Conservation (phyloP, 257 asterid species). For the Orobanche coerulescens region DNA sequence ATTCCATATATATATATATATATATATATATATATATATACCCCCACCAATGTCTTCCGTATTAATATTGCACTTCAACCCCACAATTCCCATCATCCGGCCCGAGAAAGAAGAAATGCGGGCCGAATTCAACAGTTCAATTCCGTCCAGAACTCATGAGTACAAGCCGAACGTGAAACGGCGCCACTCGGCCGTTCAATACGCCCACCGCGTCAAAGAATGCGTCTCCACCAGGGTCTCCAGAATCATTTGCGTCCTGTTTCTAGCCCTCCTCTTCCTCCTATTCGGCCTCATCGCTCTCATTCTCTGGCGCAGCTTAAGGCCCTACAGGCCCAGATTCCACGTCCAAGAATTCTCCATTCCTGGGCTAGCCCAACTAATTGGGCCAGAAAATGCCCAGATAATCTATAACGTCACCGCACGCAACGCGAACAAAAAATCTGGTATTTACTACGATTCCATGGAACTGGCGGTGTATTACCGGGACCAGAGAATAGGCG, state of each 20-base stretch:
- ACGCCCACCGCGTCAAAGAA: conserved; percentile 58
- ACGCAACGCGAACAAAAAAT: conserved; percentile 45
- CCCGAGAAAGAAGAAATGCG: conserved; percentile 17
- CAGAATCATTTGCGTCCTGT: conserved; percentile 48
- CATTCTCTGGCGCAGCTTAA: conserved; percentile 61
- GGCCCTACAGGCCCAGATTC: conserved; percentile 79
- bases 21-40: background rate
- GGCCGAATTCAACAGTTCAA: conserved; percentile 26
- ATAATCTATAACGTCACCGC: conserved; percentile 49
- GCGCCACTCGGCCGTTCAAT: conserved; percentile 51
- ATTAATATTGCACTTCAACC: background rate
- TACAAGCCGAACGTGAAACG: conserved; percentile 28
- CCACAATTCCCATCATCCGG: background rate
- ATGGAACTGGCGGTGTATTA: conserved; percentile 37
- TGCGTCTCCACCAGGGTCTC: conserved; percentile 52
- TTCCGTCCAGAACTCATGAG: conserved; percentile 15
- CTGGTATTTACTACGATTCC: conserved; percentile 48
- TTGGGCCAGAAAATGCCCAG: conserved; percentile 35
- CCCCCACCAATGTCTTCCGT: background rate
- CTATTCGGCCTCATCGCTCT: conserved; percentile 40
- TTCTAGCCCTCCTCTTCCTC: conserved; percentile 37
- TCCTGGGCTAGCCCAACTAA: conserved; percentile 35
- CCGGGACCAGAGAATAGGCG: conserved; percentile 38
- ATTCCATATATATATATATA: too few relatives aligned
- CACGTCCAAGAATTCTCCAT: conserved; percentile 51